Conservation (phyloP, 495 filamentous ascomycete species). For the Aspergillus saccharolyticus region DNA sequence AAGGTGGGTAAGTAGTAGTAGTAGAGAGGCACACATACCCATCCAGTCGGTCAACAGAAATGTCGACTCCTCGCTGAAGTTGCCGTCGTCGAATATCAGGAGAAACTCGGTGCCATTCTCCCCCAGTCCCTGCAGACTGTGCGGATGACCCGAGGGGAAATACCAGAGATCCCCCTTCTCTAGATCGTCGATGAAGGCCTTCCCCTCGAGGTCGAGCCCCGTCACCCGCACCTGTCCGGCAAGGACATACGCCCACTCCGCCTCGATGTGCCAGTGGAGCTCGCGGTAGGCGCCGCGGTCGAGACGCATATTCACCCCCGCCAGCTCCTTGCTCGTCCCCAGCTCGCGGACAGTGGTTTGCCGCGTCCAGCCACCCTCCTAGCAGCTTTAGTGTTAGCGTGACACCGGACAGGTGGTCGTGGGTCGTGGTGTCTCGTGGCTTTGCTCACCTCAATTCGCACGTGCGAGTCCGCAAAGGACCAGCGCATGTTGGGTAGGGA, state of each 20-base stretch:
- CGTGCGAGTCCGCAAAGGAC: constrained; percentile 64
- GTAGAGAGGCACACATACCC: constrained; percentile 26
- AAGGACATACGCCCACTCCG: constrained; percentile 65
- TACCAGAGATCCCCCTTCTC: constrained; percentile 69
- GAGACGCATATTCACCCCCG: constrained; percentile 64
- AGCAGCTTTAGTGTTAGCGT: background rate
- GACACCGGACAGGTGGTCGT: background rate
- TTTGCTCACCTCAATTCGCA: constrained; percentile 53
- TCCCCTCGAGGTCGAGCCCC: constrained; percentile 63
- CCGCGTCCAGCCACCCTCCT: constrained; percentile 66
- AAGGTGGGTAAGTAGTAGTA: too few species aligned
- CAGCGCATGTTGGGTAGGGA: constrained; percentile 59
- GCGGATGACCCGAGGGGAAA: constrained; percentile 66
- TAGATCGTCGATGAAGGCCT: constrained; percentile 65
- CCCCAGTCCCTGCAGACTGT: constrained; percentile 62
- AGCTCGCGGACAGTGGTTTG: constrained; percentile 61
- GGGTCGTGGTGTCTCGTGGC: background rate
- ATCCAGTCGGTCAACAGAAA: constrained; percentile 66
- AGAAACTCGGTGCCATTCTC: constrained; percentile 67
- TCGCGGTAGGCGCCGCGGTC: constrained; percentile 65
- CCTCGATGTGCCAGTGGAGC: constrained; percentile 69
- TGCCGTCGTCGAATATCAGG: constrained; percentile 63
- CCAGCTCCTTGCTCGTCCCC: constrained; percentile 53
- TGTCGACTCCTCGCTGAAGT: constrained; percentile 66
- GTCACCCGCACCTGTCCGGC: constrained; percentile 56